phyloP scores from a whole-genome alignment of 1,284 basidiomycete genomes.

The Bondarzewia mesenterica region DNA sequence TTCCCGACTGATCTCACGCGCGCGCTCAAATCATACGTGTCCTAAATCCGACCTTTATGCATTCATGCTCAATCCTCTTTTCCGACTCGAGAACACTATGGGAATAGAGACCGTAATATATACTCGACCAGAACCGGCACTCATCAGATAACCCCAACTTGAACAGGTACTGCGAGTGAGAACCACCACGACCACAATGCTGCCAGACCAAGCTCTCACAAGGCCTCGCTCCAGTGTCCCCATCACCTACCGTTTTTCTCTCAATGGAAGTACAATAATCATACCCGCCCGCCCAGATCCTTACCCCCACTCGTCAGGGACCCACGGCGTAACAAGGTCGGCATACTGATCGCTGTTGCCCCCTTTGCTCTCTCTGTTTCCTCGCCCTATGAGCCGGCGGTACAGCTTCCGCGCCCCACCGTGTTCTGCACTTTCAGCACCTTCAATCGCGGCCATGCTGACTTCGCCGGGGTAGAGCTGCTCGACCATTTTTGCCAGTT shows the following conservation, averaged over 20 bases:
- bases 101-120: not conserved
- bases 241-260: not conserved
- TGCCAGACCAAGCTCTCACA: not conserved
- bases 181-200: not conserved
- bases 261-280: not conserved
- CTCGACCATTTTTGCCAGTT: slow-evolving; percentile 59
- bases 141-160: not conserved
- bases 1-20: no score
- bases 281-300: not conserved
- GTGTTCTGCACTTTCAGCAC: slow-evolving; percentile 29
- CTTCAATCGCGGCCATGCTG: slow-evolving; percentile 16
- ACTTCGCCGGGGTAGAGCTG: slow-evolving; percentile 48
- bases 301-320: slow-evolving; percentile 17
- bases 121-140: not conserved
- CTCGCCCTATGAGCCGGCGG: slow-evolving; percentile 48
- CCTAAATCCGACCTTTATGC: no score
- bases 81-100: not conserved
- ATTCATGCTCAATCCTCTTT: no score
- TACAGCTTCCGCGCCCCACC: slow-evolving; percentile 44
- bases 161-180: not conserved
- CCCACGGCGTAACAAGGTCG: slow-evolving; percentile 71
- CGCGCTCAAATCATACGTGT: no score
- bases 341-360: slow-evolving; percentile 66
- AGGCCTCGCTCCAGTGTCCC: not conserved
- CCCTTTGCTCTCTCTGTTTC: slow-evolving; percentile 21